Percentiles rank a stretch among this genome's conserved stretches.
Conservation (phyloP, 441 rosid genomes). For the Theobroma grandiflorum region DNA sequence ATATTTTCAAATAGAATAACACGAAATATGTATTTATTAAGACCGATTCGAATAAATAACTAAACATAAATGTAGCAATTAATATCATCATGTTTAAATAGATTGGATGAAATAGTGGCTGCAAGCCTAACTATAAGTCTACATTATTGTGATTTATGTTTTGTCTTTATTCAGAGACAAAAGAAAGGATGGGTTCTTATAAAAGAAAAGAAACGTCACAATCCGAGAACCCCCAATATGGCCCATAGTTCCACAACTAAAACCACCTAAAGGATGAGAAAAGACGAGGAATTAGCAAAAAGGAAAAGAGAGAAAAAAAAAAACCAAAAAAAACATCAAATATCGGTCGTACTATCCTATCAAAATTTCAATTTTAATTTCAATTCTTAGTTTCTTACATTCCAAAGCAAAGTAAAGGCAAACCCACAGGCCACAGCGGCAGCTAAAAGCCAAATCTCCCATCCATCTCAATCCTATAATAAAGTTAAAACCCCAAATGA, state of each 20-base stretch:
- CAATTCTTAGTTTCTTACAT: background rate
- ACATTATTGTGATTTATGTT: background rate
- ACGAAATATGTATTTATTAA: too few species aligned
- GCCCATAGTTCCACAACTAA: conserved; percentile 32
- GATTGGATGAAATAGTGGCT: background rate
- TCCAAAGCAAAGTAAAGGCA: background rate
- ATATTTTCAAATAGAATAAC: too few species aligned
- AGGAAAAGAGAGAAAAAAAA: background rate
- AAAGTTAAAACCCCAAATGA: background rate
- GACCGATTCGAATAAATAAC: too few species aligned
- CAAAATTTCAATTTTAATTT: background rate
- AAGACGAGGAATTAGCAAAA: background rate
- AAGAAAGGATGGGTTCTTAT: background rate
- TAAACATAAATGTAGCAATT: too few species aligned
- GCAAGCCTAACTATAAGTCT: background rate
- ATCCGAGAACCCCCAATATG: conserved; percentile 36
- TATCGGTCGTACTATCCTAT: conserved; percentile 13
- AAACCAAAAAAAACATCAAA: background rate
- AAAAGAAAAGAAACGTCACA: conserved; percentile 26
- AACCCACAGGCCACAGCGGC: conserved; percentile 24
- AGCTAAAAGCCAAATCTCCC: conserved; percentile 49
- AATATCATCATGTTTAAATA: too few species aligned
- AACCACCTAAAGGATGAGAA: conserved; percentile 22
- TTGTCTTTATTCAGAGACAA: background rate
- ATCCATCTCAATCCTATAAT: conserved; percentile 38